Percentiles rank a stretch among this genome's conserved stretches.
Conservation (phyloP, 2,329 filamentous ascomycete genomes). For the Bipolaris gigantea region DNA sequence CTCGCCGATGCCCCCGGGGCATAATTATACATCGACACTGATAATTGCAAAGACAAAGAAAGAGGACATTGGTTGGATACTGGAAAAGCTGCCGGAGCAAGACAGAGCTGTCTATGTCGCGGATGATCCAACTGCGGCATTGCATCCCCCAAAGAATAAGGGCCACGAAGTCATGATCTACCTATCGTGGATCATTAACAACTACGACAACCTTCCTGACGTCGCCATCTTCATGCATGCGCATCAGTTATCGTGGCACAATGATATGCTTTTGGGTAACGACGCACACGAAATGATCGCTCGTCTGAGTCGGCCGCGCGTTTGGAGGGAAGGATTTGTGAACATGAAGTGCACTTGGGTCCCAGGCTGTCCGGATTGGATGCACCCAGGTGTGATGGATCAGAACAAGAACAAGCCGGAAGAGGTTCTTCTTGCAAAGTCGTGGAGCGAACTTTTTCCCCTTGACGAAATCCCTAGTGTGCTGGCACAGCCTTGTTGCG, state of each 20-base stretch:
- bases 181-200: conserved; percentile 63
- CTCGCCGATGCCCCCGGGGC: conserved; percentile 45
- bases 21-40: conserved; percentile 57
- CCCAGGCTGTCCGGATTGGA: conserved; percentile 59
- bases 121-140: conserved; percentile 51
- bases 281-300: conserved; percentile 51
- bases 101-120: conserved; percentile 55
- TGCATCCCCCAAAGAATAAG: conserved; percentile 59
- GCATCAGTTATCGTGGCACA: conserved; percentile 62
- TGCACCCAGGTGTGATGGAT: conserved; percentile 51
- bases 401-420: conserved; percentile 48
- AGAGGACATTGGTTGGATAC: conserved; percentile 60
- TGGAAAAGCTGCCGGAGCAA: conserved; percentile 54
- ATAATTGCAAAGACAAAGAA: conserved; percentile 57
- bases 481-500: conserved; percentile 64
- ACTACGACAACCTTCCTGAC: conserved; percentile 62
- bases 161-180: conserved; percentile 67
- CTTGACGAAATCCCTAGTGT: conserved; percentile 52
- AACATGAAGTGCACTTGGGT: conserved; percentile 60
- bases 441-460: conserved; percentile 54
- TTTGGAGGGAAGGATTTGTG: conserved; percentile 56
- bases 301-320: conserved; percentile 50
- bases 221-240: conserved; percentile 65
- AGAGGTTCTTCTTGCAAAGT: conserved; percentile 49
- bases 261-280: conserved; percentile 54